Base-by-base conservation (phyloP, 345 rosid genomes). In the Eutrema japonicum region DNA sequence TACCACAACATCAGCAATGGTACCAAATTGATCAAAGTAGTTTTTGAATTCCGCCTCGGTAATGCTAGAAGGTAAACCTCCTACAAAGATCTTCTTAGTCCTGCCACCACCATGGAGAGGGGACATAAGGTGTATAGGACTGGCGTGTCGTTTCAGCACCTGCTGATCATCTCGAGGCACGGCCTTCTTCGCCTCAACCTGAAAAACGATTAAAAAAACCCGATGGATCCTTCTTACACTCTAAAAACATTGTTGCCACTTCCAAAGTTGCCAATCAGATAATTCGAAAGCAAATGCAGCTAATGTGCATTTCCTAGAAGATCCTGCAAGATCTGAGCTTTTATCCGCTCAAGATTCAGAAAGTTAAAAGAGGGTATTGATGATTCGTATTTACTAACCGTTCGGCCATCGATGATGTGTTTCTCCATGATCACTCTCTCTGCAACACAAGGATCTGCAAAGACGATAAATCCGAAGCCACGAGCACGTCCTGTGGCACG, bases 171-270 rank as follows among this genome's bases (percentile, higher is more conserved):
- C 97, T 67, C 97, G 76, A 13, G 92, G 93, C 54, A 92, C 96
- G 13, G 96, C 93, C 82, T 87, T 93, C 89, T 93, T 93, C 18
- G 98, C 98, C 79, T 93, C 98, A 67, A 93, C 98, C 97, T 91
- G 81, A 11, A 38, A 60, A 14, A 14, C 55, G 64, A 72, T 69
- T 33, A 14, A 27, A 49, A 3, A 33, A 33, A 6, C 11, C 16
- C 13, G 7, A 2, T 4, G 4, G 60, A 16, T 62, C 18, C 38
- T 60, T 30, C 8, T 13, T 36, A 41, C 60, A 42, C 22, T 53
- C 36, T 51, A 22, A 35, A 8, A 67, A 51, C 47, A 46, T 63
- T 45, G 11, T 22, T 50, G 54, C 16, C 60, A 57, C n/a, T 57
- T 56, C 12, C 42, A n/a, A 55, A 52, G 14, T 52, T 29, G 37